phyloP scores from a whole-genome alignment of 768 basidiomycete genomes.

The Mycena metata region DNA sequence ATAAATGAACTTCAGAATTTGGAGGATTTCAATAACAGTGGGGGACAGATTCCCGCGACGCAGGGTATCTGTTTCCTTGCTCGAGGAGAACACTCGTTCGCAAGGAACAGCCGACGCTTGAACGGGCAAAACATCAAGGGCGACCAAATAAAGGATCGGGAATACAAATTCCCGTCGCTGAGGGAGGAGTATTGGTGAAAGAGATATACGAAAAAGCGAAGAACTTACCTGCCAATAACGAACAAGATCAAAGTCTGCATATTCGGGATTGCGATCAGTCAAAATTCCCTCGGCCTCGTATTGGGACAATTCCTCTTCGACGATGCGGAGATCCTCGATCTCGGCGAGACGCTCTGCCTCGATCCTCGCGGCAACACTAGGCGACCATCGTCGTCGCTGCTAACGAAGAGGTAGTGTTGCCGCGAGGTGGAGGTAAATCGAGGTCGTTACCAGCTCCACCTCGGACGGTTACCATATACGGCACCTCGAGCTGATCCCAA shows the following conservation, averaged over 20 bases:
- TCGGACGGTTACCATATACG: no score
- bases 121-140: conserved; percentile 12
- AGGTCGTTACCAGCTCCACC: no score
- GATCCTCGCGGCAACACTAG: not conserved
- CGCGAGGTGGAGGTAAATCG: no score
- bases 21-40: conserved; percentile 16
- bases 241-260: conserved; percentile 1
- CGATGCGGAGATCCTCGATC: not conserved
- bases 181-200: not conserved
- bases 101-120: conserved; percentile 26
- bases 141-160: conserved; percentile 12
- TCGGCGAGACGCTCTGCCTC: conserved; percentile 9
- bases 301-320: not conserved
- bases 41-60: conserved; percentile 9
- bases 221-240: conserved; percentile 5
- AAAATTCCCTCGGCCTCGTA: conserved; percentile 8
- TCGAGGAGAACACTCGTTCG: conserved; percentile 24
- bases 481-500: no score
- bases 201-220: not conserved
- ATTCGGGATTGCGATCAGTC: not conserved
- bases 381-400: no score
- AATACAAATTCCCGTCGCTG: not conserved
- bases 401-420: no score
- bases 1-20: conserved; percentile 24
- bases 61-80: conserved; percentile 18